Conservation (phyloP, 805 yeast genomes). For the Candida krabiensis region DNA sequence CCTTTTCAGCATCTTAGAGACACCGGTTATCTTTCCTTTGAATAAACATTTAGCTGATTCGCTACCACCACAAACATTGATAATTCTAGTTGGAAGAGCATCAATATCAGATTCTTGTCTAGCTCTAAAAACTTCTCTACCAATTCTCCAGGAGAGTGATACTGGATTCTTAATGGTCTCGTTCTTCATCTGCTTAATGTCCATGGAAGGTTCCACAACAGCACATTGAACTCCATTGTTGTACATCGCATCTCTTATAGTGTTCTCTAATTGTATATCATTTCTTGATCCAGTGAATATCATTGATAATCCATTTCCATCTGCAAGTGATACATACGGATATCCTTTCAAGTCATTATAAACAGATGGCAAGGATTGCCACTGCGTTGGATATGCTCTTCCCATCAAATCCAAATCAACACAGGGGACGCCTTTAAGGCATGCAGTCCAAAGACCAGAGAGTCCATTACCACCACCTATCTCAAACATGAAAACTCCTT, state of each 20-base stretch:
- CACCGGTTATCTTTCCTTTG: constrained; percentile 42
- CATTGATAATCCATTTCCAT: constrained; percentile 42
- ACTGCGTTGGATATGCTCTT: constrained; percentile 45
- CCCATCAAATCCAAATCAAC: constrained; percentile 47
- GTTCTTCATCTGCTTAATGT: constrained; percentile 24
- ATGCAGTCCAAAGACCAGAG: constrained; percentile 28
- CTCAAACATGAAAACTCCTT: constrained; percentile 37
- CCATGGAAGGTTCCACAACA: constrained; percentile 37
- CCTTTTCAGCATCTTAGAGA: constrained; percentile 38
- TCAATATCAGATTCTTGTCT: constrained; percentile 35
- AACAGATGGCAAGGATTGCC: constrained; percentile 39
- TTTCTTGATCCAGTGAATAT: constrained; percentile 32
- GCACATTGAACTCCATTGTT: constrained; percentile 42
- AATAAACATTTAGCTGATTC: constrained; percentile 34
- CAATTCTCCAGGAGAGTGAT: constrained; percentile 46
- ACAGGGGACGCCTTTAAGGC: constrained; percentile 20
- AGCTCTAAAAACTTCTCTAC: constrained; percentile 39
- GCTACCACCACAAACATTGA: constrained; percentile 36
- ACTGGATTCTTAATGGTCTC: constrained; percentile 35
- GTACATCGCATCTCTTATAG: constrained; percentile 41
- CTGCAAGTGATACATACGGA: constrained; percentile 40
- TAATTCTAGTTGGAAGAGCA: constrained; percentile 32
- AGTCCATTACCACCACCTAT: constrained; percentile 47
- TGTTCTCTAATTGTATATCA: constrained; percentile 37
- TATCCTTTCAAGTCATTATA: constrained; percentile 44